Evolutionary conservation across 768 basidiomycete genomes (phyloP).

Genomic region (Gautieria morchelliformis): DNA sequence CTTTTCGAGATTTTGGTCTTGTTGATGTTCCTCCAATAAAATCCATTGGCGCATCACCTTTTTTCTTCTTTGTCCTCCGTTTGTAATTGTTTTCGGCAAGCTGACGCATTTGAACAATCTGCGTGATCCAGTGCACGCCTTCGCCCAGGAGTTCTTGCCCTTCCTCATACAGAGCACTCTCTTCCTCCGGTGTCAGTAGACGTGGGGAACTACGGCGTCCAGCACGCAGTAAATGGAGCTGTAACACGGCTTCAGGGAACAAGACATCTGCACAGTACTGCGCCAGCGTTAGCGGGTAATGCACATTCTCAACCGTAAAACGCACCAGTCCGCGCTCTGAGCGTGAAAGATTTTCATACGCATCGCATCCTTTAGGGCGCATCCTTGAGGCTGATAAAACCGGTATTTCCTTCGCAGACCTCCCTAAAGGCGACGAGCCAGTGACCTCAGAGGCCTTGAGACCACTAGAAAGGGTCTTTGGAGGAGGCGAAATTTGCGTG

Average conservation of each 20-base stretch:
- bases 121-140: constrained; percentile 63
- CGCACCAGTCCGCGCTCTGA: constrained; percentile 10
- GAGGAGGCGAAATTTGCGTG: neutral
- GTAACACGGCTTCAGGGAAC: constrained; percentile 60
- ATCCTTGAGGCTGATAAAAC: neutral
- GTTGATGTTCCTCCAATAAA: neutral
- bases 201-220: constrained; percentile 43
- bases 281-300: neutral
- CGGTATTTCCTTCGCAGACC: neutral
- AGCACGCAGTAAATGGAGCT: constrained; percentile 64
- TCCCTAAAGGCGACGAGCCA: neutral
- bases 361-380: constrained; percentile 8
- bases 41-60: neutral
- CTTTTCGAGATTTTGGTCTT: neutral
- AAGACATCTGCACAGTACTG: constrained; percentile 41
- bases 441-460: neutral
- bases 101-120: constrained; percentile 36
- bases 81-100: constrained; percentile 1
- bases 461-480: neutral
- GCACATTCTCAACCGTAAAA: neutral
- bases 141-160: constrained; percentile 31
- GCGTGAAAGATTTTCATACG: constrained; percentile 9
- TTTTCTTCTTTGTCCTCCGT: neutral
- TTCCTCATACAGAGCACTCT: constrained; percentile 41
- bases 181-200: constrained; percentile 44